These are phyloP conservation scores for Cladosporium oxysporum DNA, from an alignment of 2,329 filamentous ascomycete genomes.

Conservation along the genomic window DNA sequence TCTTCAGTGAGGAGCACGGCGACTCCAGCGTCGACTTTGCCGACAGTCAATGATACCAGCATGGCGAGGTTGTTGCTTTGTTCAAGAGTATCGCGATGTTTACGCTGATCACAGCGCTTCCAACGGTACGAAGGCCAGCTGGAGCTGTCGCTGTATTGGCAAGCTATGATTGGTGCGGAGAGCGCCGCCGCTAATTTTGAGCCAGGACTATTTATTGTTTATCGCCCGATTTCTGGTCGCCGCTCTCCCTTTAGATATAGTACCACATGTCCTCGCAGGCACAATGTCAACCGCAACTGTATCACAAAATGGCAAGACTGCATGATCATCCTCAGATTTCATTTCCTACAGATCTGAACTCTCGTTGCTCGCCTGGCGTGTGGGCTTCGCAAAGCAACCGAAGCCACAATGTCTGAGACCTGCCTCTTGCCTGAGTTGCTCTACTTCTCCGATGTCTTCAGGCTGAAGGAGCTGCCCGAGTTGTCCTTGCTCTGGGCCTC, in stretches of 20 bases:
- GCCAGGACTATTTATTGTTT: background rate
- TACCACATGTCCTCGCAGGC: background rate
- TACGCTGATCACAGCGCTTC: constrained; percentile 6
- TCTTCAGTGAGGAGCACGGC: constrained; percentile 95
- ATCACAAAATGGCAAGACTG: background rate
- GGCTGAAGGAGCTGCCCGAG: background rate
- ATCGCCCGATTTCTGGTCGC: background rate
- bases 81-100: background rate
- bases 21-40: constrained; percentile 98
- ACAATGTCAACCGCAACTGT: background rate
- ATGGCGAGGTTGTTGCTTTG: constrained; percentile 53
- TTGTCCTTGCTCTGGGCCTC: background rate
- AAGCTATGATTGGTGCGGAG: background rate
- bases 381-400: background rate
- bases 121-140: constrained; percentile 7
- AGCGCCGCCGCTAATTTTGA: background rate
- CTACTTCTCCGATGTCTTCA: background rate
- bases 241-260: background rate
- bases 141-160: constrained; percentile 11
- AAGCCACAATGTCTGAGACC: background rate
- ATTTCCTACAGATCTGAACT: background rate
- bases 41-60: constrained; percentile 96
- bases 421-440: background rate
- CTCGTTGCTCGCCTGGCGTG: background rate
- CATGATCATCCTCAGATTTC: background rate